Evolutionary conservation across 306 rosid genomes (phyloP).

Genomic region (Casuarina glauca): DNA sequence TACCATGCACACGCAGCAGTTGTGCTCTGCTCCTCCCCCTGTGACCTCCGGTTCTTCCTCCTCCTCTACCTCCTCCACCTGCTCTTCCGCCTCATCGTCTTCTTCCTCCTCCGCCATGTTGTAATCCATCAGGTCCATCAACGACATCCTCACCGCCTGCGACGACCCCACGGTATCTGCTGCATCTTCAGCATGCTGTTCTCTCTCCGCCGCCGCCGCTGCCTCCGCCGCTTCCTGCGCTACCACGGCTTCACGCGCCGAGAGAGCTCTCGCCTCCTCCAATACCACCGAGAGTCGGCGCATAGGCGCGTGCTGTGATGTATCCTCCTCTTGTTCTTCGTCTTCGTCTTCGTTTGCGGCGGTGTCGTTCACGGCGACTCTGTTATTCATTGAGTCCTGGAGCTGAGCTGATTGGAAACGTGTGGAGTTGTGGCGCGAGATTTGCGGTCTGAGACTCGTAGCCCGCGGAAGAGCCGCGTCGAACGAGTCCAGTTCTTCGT

Average conservation of each 20-base stretch:
- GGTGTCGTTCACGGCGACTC: conserved; percentile 17
- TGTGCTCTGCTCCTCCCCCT: conserved; percentile 40
- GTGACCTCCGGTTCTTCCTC: conserved; percentile 19
- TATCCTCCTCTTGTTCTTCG: conserved; percentile 10
- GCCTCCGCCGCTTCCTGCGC: conserved; percentile 51
- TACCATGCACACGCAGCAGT: conserved; percentile 84
- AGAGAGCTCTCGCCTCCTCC: conserved; percentile 46
- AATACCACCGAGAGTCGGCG: conserved; percentile 41
- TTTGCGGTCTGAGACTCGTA: conserved; percentile 22
- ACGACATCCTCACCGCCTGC: conserved; percentile 55
- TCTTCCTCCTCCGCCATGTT: conserved; percentile 68
- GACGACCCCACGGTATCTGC: conserved; percentile 19
- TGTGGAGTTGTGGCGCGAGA: conserved; percentile 42
- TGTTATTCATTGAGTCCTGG: conserved; percentile 28
- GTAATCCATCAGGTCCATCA: conserved; percentile 86
- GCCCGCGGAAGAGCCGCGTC: conserved; percentile 1
- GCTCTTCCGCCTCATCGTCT: conserved; percentile 46
- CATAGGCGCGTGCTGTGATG: conserved; percentile 30
- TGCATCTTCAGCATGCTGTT: background rate
- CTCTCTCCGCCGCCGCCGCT: conserved; percentile 4
- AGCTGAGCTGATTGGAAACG: conserved; percentile 12
- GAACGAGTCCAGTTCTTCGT: background rate
- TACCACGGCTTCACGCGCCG: conserved; percentile 55
- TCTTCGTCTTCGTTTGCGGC: conserved; percentile 27
- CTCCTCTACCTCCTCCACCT: conserved; percentile 24